Evolutionary conservation across 352 stramenopile species (phyloP), one percentile per base, ranked within the genome.

Genomic region (Halophytophthora batemanensis): DNA sequence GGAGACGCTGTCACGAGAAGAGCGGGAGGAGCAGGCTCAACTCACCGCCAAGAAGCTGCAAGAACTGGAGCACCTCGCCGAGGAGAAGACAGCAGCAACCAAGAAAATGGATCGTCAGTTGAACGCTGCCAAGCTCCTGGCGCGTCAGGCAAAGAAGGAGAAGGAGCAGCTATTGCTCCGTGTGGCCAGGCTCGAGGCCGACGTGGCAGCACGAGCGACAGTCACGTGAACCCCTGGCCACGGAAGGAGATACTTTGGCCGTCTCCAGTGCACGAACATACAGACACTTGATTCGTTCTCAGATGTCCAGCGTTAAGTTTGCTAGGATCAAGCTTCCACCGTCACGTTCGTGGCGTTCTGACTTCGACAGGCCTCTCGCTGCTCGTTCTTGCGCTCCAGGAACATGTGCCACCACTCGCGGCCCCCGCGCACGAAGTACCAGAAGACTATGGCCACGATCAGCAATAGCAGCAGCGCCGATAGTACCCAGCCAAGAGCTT

Each of bases 91-190:
- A 1, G 56, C 70, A 10, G 53, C 69, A 8, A 42, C 71, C 7
- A 86, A 86, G 53, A 80, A 70, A 33, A 57, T 64, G 2, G 75
- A 87, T 41, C 74, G 77, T 1, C 77, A 91, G 44, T 56, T 91
- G 0, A 82, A 81, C 15, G 80, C 77, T 3, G 64, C 76, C 8
- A 91, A 91, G 52, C 47, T 88, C n/a, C 66, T 88, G 13, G 64
- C 64, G 15, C 69, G 74, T 0, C 80, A 88, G 52, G 57, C 69
- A 6, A 90, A 86, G 35, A 90, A 88, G 41, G 79, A 90, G 22
- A 90, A 87, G 45, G 74, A 86, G 45, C 66, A 67, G 28, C 42
- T 86, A 0, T 38, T 77, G 34, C 56, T 76, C 12, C 68, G 71
- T 21, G 45, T 83, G n/a, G 40, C 57, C 13, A 78, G 71, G 44